A percentile compares a stretch with the other conserved stretches of the same genome.
Evolutionary conservation across 169 alveolate species (phyloP).

Genomic region (Pseudocohnilembus persalinus): DNA sequence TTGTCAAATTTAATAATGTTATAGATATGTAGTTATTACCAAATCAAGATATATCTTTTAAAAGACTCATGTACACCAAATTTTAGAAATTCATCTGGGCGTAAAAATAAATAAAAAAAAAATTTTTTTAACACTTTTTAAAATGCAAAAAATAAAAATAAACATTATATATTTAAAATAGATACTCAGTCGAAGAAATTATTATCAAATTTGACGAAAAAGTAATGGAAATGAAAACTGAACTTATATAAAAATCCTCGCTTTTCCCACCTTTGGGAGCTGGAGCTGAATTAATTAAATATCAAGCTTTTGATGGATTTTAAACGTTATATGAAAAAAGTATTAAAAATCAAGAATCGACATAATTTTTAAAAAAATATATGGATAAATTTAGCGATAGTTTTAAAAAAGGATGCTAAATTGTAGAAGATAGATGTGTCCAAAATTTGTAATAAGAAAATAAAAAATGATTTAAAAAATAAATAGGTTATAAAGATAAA

Average conservation of each 20-base stretch:
- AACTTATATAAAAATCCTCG: conserved; percentile 11
- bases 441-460: not conserved
- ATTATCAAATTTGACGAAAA: conserved; percentile 8
- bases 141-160: too few species aligned
- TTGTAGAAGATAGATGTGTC: conserved; percentile 22
- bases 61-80: conserved; percentile 29
- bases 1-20: conserved; percentile 25
- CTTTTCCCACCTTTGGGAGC: conserved; percentile 14
- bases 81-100: conserved; percentile 20
- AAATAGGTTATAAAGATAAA: too few species aligned
- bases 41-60: conserved; percentile 1
- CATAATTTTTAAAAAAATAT: conserved; percentile 9
- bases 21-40: not conserved
- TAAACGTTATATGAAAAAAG: conserved; percentile 12
- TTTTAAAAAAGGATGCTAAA: conserved; percentile 24
- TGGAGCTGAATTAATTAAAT: conserved; percentile 14
- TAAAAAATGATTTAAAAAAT: too few species aligned
- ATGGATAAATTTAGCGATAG: conserved; percentile 14
- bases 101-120: not conserved
- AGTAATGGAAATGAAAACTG: conserved; percentile 24
- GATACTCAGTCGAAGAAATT: conserved; percentile 24
- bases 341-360: not conserved
- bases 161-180: too few species aligned
- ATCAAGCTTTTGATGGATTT: conserved; percentile 11
- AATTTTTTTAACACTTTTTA: too few species aligned